Base-by-base conservation (phyloP, 305 asterid species). In the Lippia alba region DNA sequence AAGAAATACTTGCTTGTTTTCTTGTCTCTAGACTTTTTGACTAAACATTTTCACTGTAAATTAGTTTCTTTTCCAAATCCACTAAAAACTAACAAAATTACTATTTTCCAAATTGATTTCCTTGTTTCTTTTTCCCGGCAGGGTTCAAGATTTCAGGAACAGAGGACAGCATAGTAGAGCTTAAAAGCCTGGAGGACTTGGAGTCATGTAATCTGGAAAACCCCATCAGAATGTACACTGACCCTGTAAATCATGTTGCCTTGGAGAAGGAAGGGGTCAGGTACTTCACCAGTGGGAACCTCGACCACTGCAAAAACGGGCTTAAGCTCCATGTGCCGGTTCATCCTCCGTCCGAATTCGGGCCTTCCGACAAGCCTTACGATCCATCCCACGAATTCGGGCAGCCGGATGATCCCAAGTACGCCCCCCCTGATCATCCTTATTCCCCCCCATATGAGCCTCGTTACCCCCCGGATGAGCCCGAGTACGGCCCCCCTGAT, bases 201-300 rank as follows among this genome's bases (percentile, higher is more conserved):
- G 3, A 14, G 8, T 61, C 89, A 4, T 94, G 99, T 65, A 81
- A 91, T 67, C 49, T 91, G 6, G 30, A 75, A 0, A 91, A 91
- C 74, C 97, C 99, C 0, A 89, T 94, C 76, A 79, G 61, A 61
- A 82, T 84, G 93, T 85, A 85, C 75, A 82, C 86, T 0, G 83
- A 82, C 8, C 84, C 82, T 3, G 33, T 72, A 0, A 67, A 70
- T 24, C 82, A 82, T 62, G 81, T 91, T n/a, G 12, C 79, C 0
- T 88, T 94, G 16, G 91, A 88, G 1, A 66, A 76, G 32, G 85
- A 84, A 77, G 99, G 99, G 6, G 39, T 50, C 46, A 76, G 96
- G 34, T 94, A 80, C 87, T 89, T 94, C 76, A 66, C 87, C 1
- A 91, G 94, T 56, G 86, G 71, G 0, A 81, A 89, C 76, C 59